Conservation (phyloP, 1,139 yeast species). For the Blastobotrys serpentis region DNA sequence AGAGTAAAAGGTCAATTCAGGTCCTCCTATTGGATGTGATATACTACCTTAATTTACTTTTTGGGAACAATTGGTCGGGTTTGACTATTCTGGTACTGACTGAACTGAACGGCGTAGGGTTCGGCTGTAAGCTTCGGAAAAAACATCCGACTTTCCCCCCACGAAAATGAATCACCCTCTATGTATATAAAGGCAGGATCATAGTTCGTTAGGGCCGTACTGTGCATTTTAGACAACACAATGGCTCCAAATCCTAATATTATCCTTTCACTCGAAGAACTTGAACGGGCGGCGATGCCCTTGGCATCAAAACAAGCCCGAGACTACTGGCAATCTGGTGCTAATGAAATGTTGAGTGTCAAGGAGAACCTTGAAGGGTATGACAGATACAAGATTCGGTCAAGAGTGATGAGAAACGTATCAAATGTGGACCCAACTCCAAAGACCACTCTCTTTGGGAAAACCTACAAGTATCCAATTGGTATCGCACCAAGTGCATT, state of each 20-base stretch:
- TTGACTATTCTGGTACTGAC: too few relatives aligned
- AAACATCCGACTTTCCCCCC: slow-evolving; percentile 2
- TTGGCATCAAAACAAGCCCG: slow-evolving; percentile 33
- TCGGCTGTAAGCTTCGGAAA: not conserved
- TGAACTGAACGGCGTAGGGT: not conserved
- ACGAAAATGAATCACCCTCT: not conserved
- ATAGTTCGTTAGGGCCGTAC: too few relatives aligned
- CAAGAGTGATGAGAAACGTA: slow-evolving; percentile 47
- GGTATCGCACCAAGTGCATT: slow-evolving; percentile 69
- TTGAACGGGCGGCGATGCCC: slow-evolving; percentile 32
- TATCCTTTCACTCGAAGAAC: slow-evolving; percentile 28
- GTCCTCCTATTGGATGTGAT: too few relatives aligned
- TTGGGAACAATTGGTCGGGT: too few relatives aligned
- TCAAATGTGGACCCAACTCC: slow-evolving; percentile 42
- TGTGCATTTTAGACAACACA: too few relatives aligned
- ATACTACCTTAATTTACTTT: too few relatives aligned
- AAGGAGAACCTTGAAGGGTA: slow-evolving; percentile 37
- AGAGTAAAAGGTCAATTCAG: too few relatives aligned
- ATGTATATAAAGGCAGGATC: not conserved
- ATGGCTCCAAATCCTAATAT: slow-evolving; percentile 21
- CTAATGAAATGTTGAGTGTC: slow-evolving; percentile 39
- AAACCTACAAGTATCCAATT: slow-evolving; percentile 49
- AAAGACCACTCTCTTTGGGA: slow-evolving; percentile 42
- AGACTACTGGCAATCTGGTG: slow-evolving; percentile 42
- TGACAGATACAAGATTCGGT: slow-evolving; percentile 41